phyloP scores from a whole-genome alignment of 345 rosid genomes.

The Carallia brachiata region DNA sequence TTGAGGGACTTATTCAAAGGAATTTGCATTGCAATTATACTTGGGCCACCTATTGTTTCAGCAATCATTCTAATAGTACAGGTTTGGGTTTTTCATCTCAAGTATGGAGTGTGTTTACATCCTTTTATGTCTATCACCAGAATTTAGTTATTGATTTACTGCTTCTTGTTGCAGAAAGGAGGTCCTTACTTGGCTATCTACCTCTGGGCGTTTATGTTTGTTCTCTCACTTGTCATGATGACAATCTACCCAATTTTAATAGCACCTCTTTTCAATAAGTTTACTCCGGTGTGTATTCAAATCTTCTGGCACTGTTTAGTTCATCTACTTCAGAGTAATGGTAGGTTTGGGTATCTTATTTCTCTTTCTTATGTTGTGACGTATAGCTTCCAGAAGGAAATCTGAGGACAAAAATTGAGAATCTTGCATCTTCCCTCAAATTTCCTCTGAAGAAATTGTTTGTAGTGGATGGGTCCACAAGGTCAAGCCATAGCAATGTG shows the following conservation, averaged over 20 bases:
- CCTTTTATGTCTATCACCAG: not conserved
- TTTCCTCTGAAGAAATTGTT: conserved; percentile 95
- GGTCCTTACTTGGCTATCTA: conserved; percentile 98
- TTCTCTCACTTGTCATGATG: conserved; percentile 94
- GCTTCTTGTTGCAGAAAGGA: conserved; percentile 68
- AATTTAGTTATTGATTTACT: not conserved
- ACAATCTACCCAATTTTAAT: conserved; percentile 86
- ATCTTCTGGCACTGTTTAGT: not conserved
- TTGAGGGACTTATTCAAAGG: conserved; percentile 86
- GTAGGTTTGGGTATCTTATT: conserved; percentile 19
- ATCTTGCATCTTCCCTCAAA: conserved; percentile 78
- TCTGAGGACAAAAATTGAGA: conserved; percentile 76
- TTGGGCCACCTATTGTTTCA: conserved; percentile 90
- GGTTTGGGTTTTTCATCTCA: conserved; percentile 36
- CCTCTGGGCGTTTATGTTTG: conserved; percentile 97
- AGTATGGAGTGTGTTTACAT: not conserved
- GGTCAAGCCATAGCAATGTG: conserved; percentile 99
- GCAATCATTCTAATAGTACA: conserved; percentile 82
- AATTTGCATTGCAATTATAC: conserved; percentile 59
- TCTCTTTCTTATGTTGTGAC: conserved; percentile 17
- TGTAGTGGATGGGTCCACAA: conserved; percentile 98
- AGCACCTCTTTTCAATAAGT: conserved; percentile 96
- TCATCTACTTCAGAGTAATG: not conserved
- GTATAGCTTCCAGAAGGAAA: conserved; percentile 91
- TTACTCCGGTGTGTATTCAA: conserved; percentile 78